Conservation (phyloP, 805 yeast species). For the Yarrowia bubula region DNA sequence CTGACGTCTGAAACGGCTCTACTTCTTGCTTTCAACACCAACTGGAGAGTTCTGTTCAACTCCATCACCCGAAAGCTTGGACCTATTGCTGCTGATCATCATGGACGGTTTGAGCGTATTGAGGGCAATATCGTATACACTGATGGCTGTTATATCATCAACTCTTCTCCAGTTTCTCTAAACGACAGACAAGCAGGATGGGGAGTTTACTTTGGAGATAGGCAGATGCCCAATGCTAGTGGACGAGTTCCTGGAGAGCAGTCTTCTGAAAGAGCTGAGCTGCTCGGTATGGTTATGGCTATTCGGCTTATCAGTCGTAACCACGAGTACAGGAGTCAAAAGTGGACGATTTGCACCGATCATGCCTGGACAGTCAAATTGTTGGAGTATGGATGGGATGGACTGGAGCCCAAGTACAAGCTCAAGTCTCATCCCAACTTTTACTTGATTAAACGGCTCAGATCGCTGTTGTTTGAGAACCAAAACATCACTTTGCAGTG, state of each 20-base stretch:
- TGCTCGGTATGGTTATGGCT: neutral
- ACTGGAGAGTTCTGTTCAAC: neutral
- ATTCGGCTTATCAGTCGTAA: neutral
- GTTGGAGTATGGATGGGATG: neutral
- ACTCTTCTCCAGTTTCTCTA: neutral
- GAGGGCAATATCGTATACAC: neutral
- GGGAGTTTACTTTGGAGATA: neutral
- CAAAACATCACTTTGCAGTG: neutral
- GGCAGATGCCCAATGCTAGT: neutral
- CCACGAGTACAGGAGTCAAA: neutral
- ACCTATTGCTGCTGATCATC: neutral
- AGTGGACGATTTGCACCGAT: neutral
- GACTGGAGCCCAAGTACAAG: neutral
- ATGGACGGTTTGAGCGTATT: neutral
- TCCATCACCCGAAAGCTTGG: neutral
- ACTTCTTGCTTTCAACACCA: neutral
- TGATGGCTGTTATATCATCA: neutral
- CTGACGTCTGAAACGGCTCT: neutral
- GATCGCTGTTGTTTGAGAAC: neutral
- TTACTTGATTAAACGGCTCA: neutral
- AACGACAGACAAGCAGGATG: neutral
- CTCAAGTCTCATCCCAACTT: neutral
- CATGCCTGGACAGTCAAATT: neutral
- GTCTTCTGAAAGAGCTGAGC: neutral
- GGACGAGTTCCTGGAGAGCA: constrained; percentile 6